Evolutionary conservation across 495 filamentous ascomycete genomes (phyloP).

Genomic region (Xylaria sp.): DNA sequence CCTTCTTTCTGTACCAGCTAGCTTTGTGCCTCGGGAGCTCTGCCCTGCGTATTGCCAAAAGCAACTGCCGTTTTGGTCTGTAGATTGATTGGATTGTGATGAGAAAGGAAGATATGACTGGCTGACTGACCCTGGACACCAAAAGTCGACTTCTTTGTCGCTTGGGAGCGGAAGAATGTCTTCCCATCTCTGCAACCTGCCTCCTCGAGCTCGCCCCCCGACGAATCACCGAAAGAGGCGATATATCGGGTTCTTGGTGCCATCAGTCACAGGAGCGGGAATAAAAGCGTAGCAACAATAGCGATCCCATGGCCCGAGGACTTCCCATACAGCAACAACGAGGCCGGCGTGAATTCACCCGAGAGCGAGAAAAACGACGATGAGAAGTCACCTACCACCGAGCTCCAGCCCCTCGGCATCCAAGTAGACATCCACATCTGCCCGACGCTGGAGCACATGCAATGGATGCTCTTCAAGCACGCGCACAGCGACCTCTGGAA

Average conservation of each 20-base stretch:
- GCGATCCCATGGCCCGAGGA: conserved; percentile 59
- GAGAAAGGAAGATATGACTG: neutral
- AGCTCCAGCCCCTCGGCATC: conserved; percentile 46
- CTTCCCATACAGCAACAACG: neutral
- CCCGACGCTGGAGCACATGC: conserved; percentile 45
- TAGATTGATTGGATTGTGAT: too few relatives aligned
- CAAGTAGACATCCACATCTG: conserved; percentile 72
- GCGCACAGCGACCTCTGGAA: conserved; percentile 73
- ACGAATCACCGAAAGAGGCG: conserved; percentile 10
- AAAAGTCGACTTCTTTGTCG: conserved; percentile 62
- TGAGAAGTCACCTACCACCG: neutral
- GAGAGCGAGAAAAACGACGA: neutral
- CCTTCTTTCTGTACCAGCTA: neutral
- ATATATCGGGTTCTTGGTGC: conserved; percentile 40
- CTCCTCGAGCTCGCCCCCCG: neutral
- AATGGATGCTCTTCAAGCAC: conserved; percentile 68
- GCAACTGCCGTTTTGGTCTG: too few relatives aligned
- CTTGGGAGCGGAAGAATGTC: conserved; percentile 39
- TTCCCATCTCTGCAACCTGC: conserved; percentile 25
- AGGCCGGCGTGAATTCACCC: neutral
- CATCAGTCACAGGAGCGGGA: conserved; percentile 37
- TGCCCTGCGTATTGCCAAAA: too few relatives aligned
- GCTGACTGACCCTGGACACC: conserved; percentile 9
- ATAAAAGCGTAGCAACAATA: conserved; percentile 43
- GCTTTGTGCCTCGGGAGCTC: too few relatives aligned